Percentiles rank a stretch among this genome's conserved stretches.
Conservation (phyloP, 805 yeast genomes). For the Kodamaea leandrae region DNA sequence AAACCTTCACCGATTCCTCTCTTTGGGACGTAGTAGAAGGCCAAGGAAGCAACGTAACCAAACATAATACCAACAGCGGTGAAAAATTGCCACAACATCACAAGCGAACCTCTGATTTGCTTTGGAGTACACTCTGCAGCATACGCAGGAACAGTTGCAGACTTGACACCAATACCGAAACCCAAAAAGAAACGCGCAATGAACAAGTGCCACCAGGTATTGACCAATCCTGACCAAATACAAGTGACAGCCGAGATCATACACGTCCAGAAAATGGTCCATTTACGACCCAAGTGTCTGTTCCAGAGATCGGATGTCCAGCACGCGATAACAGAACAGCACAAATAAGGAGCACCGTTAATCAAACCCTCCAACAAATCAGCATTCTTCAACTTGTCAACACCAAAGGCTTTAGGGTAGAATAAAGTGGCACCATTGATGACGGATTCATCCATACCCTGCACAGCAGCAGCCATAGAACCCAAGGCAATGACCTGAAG, state of each 20-base stretch:
- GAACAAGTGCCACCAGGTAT: constrained; percentile 58
- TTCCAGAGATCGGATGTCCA: constrained; percentile 61
- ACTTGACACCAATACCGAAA: constrained; percentile 65
- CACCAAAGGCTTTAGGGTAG: constrained; percentile 55
- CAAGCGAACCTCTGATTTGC: constrained; percentile 60
- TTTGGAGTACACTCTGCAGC: constrained; percentile 63
- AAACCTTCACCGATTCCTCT: constrained; percentile 44
- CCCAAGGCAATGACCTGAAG: constrained; percentile 55
- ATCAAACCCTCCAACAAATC: constrained; percentile 60
- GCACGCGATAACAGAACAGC: constrained; percentile 55
- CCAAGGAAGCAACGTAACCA: constrained; percentile 59
- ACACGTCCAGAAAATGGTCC: constrained; percentile 60
- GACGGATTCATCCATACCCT: constrained; percentile 75
- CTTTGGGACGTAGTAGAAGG: constrained; percentile 53
- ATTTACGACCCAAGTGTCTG: constrained; percentile 55
- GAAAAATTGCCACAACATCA: constrained; percentile 72
- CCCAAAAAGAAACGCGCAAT: constrained; percentile 58
- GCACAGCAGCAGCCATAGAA: constrained; percentile 68
- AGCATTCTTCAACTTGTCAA: constrained; percentile 40
- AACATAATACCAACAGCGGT: constrained; percentile 71
- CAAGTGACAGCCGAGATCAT: constrained; percentile 57
- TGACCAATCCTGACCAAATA: constrained; percentile 65
- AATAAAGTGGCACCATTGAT: constrained; percentile 64
- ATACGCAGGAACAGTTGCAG: constrained; percentile 66
- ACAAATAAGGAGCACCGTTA: constrained; percentile 63